These are phyloP conservation scores for Capronia americana DNA, from an alignment of 2,329 filamentous ascomycete species.

Conservation along the genomic window DNA sequence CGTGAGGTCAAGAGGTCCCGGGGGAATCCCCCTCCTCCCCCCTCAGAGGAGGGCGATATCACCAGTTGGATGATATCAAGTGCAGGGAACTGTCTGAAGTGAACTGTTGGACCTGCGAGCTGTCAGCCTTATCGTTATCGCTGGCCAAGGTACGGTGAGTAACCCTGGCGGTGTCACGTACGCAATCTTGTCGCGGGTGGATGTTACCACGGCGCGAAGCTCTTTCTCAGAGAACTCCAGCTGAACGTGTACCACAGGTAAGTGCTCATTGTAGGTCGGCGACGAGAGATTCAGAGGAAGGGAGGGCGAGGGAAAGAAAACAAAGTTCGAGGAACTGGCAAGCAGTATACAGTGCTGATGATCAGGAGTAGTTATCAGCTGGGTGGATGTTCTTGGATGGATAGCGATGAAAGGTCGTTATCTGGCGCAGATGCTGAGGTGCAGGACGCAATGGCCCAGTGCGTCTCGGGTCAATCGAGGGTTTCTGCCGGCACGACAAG, in stretches of 20 bases:
- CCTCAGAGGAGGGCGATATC: conserved; percentile 27
- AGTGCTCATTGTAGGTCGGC: conserved; percentile 38
- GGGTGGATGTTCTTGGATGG: conserved; percentile 30
- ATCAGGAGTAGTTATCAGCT: conserved; percentile 29
- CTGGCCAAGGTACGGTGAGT: conserved; percentile 31
- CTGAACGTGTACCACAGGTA: conserved; percentile 41
- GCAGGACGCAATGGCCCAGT: conserved; percentile 17
- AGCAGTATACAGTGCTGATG: conserved; percentile 21
- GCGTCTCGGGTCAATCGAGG: conserved; percentile 21
- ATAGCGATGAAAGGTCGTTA: conserved; percentile 31
- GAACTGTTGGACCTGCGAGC: conserved; percentile 24
- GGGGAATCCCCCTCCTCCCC: conserved; percentile 17
- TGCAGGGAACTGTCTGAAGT: conserved; percentile 20
- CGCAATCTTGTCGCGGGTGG: conserved; percentile 21
- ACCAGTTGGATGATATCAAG: conserved; percentile 19
- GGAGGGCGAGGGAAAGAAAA: conserved; percentile 8
- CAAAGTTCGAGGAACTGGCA: conserved; percentile 13
- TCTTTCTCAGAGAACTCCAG: conserved; percentile 41
- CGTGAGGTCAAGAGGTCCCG: conserved; percentile 14
- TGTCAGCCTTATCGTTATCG: conserved; percentile 30
- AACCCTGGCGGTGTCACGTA: conserved; percentile 21
- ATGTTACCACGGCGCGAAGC: conserved; percentile 36
- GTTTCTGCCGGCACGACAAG: conserved; percentile 30
- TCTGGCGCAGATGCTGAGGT: conserved; percentile 28
- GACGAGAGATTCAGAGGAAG: conserved; percentile 13